phyloP scores from a whole-genome alignment of 2,329 filamentous ascomycete genomes.

The Aspergillus fumigatus region DNA sequence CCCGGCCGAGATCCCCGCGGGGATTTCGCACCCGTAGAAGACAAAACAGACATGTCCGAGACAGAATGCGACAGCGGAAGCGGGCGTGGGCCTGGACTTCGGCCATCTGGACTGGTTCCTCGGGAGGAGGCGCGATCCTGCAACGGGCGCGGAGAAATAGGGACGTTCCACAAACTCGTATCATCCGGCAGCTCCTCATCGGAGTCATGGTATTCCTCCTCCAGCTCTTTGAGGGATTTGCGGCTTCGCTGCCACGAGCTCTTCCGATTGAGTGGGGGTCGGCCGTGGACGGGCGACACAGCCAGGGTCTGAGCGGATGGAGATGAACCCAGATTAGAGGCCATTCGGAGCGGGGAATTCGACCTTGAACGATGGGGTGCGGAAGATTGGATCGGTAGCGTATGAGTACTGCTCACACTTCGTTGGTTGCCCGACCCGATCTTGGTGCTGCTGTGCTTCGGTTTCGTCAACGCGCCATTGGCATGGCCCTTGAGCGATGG shows the following conservation, averaged over 20 bases:
- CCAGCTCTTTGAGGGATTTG: constrained; percentile 46
- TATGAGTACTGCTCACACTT: constrained; percentile 18
- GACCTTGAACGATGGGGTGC: constrained; percentile 30
- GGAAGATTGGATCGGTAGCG: constrained; percentile 23
- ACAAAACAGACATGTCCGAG: constrained; percentile 21
- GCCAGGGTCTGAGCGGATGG: constrained; percentile 25
- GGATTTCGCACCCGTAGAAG: constrained; percentile 18
- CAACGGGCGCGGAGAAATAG: constrained; percentile 43
- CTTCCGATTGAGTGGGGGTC: constrained; percentile 27
- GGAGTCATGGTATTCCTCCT: constrained; percentile 48
- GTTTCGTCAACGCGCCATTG: constrained; percentile 23
- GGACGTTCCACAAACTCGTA: constrained; percentile 48
- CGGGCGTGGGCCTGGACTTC: constrained; percentile 36
- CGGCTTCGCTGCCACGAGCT: constrained; percentile 41
- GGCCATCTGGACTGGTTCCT: constrained; percentile 39
- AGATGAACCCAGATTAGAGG: constrained; percentile 19
- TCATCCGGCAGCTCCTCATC: constrained; percentile 49
- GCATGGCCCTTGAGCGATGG: constrained; percentile 22
- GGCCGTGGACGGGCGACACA: constrained; percentile 18
- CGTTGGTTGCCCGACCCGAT: constrained; percentile 20
- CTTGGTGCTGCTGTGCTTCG: constrained; percentile 24
- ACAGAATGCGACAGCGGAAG: constrained; percentile 40
- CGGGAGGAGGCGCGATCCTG: constrained; percentile 39
- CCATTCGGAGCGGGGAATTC: constrained; percentile 25
- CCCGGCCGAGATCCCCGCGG: constrained; percentile 29